Percentiles rank a stretch among this genome's conserved stretches.
phyloP scores from a whole-genome alignment of 495 filamentous ascomycete genomes.

The Melanomma pulvis-pyrius region DNA sequence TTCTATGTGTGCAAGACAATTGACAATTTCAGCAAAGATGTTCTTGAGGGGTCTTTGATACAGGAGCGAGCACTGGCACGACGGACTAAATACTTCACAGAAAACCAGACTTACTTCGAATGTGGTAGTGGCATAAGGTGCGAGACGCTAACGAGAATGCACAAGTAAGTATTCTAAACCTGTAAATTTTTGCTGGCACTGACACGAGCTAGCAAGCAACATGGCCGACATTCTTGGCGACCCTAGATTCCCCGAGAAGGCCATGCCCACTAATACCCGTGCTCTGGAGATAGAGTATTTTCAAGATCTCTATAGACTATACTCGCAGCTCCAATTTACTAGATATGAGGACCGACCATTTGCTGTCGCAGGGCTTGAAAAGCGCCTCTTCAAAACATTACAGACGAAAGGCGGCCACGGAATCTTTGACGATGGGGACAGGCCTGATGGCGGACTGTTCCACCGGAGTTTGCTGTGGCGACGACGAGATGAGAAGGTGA shows the following conservation, averaged over 20 bases:
- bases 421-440: slow-evolving; percentile 17
- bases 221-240: slow-evolving; percentile 44
- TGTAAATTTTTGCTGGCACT: background rate
- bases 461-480: slow-evolving; percentile 26
- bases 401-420: slow-evolving; percentile 27
- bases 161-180: slow-evolving; percentile 43
- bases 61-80: slow-evolving; percentile 49
- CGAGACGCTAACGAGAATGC: slow-evolving; percentile 40
- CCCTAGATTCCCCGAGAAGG: slow-evolving; percentile 41
- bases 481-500: background rate
- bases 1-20: slow-evolving; percentile 8
- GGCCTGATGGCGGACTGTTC: background rate
- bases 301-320: slow-evolving; percentile 41
- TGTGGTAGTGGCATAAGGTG: slow-evolving; percentile 49
- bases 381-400: slow-evolving; percentile 36
- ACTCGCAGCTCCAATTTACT: slow-evolving; percentile 42
- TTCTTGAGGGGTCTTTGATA: slow-evolving; percentile 43
- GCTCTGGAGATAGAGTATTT: slow-evolving; percentile 10
- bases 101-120: slow-evolving; percentile 49
- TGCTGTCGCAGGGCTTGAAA: slow-evolving; percentile 42
- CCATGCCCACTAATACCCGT: slow-evolving; percentile 32
- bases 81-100: slow-evolving; percentile 50
- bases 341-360: slow-evolving; percentile 37
- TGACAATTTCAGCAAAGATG: slow-evolving; percentile 34
- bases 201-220: background rate